Base-by-base conservation (phyloP, 2,329 filamentous ascomycete species). In the Colletotrichum sp. region DNA sequence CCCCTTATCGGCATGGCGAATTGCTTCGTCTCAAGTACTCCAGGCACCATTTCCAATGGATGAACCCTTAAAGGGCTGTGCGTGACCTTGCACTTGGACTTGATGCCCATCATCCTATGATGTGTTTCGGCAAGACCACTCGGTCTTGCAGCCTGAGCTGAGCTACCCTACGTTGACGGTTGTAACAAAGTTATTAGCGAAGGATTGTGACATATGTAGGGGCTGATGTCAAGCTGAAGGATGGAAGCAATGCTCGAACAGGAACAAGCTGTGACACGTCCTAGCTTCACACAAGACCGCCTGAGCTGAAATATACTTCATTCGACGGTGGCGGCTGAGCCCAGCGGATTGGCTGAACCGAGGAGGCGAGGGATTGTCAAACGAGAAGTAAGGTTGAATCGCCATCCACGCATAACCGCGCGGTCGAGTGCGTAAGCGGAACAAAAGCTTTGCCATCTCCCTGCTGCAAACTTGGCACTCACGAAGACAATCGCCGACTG, bases 281-380 rank as follows among this genome's bases (percentile, higher is more conserved):
- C 36, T 26, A 67, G 72, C 36, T 60, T 72, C 69, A 72, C 69
- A 34, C 55, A 49, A 72, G 24, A 28, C 69, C 63, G 73, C 21
- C 63, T 44, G 30, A 72, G 69, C 69, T 64, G 69, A 39, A 57
- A 39, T 63, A 36, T 44, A 63, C 62, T 64, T 68, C 39, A 7
- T 28, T 66, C 39, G 9, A 52, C 24, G 32, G 9, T 26, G n/a
- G 69, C 55, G 26, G 24, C 52, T 34, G 18, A 34, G 18, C 34
- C 24, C 26, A 57, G 70, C 24, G 21, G 36, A 24, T 52, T 44
- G 18, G 26, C 34, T 44, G 28, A 30, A n/a, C 36, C 21, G 34
- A 21, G 16, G 55, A 30, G 30, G 32, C 26, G 39, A 26, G 10
- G 30, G 26, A 16, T 32, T 26, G 16, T 26, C 49, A 12, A 62